These are phyloP conservation scores for Cladosporium oxysporum DNA, from an alignment of 2,329 filamentous ascomycete genomes.

Conservation along the genomic window DNA sequence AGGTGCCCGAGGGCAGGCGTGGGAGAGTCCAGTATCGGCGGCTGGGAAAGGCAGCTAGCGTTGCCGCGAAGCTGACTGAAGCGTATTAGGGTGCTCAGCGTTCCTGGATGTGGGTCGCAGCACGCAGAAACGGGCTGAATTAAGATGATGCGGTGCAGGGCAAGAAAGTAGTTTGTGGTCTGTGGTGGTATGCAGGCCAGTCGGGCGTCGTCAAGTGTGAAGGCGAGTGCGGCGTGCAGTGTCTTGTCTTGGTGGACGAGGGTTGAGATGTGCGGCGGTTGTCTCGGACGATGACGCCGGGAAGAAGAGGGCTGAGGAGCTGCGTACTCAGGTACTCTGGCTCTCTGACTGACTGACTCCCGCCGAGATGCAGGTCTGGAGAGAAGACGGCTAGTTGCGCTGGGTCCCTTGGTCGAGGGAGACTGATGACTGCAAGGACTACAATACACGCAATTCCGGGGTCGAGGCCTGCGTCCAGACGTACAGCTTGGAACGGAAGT, in stretches of 20 bases:
- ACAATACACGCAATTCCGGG: neutral
- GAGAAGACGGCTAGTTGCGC: neutral
- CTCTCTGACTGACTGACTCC: neutral
- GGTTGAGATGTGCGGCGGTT: slow-evolving; percentile 9
- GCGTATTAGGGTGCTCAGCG: slow-evolving; percentile 15
- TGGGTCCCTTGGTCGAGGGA: neutral
- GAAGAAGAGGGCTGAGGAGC: slow-evolving; percentile 3
- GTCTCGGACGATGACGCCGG: slow-evolving; percentile 12
- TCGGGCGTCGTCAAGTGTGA: slow-evolving; percentile 5
- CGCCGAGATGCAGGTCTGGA: slow-evolving; percentile 6
- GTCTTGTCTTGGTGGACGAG: neutral
- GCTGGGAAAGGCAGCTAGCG: slow-evolving; percentile 17
- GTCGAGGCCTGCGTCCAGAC: neutral
- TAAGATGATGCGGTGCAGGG: neutral
- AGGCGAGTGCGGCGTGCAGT: neutral
- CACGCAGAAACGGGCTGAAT: neutral
- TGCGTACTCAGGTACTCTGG: slow-evolving; percentile 8
- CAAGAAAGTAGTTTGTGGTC: too few relatives aligned
- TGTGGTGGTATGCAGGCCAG: slow-evolving; percentile 1
- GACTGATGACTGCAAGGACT: neutral
- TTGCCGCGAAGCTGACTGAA: slow-evolving; percentile 8
- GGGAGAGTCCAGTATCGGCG: slow-evolving; percentile 13
- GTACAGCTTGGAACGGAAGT: neutral
- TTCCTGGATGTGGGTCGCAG: slow-evolving; percentile 15
- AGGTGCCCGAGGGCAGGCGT: slow-evolving; percentile 18